Conservation (phyloP, 2,329 filamentous ascomycete genomes). For the Colletotrichum orchidophilum region DNA sequence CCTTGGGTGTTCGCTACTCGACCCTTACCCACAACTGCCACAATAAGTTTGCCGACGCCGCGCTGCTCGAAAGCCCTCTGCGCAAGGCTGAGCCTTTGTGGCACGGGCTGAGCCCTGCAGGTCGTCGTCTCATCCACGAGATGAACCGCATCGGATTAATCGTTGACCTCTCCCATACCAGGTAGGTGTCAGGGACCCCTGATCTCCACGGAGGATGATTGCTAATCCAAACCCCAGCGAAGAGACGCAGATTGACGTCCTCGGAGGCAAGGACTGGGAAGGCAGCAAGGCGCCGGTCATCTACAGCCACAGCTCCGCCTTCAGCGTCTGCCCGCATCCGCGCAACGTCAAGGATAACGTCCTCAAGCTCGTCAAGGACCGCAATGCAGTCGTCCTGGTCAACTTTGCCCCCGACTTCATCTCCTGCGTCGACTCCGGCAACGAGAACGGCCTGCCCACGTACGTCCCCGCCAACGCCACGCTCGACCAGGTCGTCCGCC, state of each 20-base stretch:
- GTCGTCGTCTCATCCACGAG: slow-evolving; percentile 76
- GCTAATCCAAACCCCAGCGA: slow-evolving; percentile 55
- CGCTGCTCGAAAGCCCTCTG: slow-evolving; percentile 66
- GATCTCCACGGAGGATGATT: not conserved
- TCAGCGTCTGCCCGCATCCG: slow-evolving; percentile 84
- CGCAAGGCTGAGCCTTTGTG: slow-evolving; percentile 66
- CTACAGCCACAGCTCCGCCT: slow-evolving; percentile 87
- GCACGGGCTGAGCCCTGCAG: slow-evolving; percentile 77
- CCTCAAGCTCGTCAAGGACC: slow-evolving; percentile 77
- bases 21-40: slow-evolving; percentile 95
- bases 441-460: slow-evolving; percentile 72
- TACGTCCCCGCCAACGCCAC: slow-evolving; percentile 76
- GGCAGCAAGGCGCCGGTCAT: slow-evolving; percentile 85
- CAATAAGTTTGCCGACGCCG: slow-evolving; percentile 88
- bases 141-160: slow-evolving; percentile 97
- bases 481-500: slow-evolving; percentile 78
- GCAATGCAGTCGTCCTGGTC: slow-evolving; percentile 85
- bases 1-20: slow-evolving; percentile 84
- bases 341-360: slow-evolving; percentile 91
- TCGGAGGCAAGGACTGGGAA: slow-evolving; percentile 72
- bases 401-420: slow-evolving; percentile 89
- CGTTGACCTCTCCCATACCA: slow-evolving; percentile 84
- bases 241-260: slow-evolving; percentile 86
- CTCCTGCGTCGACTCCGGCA: slow-evolving; percentile 71
- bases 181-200: slow-evolving; percentile 37